Evolutionary conservation across 2,329 filamentous ascomycete genomes (phyloP), one percentile per base, ranked within the genome.

Genomic region (Chaetomiaceae sp.): DNA sequence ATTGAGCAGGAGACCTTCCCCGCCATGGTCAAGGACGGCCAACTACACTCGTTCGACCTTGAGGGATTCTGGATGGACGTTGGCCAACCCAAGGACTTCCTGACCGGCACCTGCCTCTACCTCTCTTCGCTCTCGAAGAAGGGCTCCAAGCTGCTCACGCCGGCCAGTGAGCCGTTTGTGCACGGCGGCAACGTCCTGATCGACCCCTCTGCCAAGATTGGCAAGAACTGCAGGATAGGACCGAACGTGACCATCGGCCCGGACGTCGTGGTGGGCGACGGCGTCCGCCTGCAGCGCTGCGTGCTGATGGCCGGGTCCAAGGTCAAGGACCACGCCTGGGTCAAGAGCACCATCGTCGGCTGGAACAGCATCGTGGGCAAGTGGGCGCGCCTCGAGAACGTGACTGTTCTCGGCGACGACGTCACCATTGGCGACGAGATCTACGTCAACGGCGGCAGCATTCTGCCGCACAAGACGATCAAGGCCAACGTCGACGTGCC

Each of bases 11-110:
- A 97, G 76, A 96, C 90, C 30, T 99, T 99, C 87, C 92, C 92
- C 41, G 83, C 89, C 62, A 93, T 97, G 70, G 87, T 87, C 72
- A 83, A 80, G 64, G 92, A 96, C 64, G 89, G 89, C 59, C 82
- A 92, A 71, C 77, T 97, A 57, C 92, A 97, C 79, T 96, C 89
- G 2, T 96, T 95, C 68, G 92, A 97, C 68, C 82, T 97, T 25
- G 90, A 96, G 61, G 90, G 92, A 62, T 97, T 95, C 82, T 97
- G 92, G 92, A 97, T 97, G 92, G 92, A 97, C 63, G 89, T 99
- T 58, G 92, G 92, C 63, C 92, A 99, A 74, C 92, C 92, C 62
- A 99, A 97, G 77, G 92, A 99, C 68, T 99, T 97, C 81, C 78
- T 99, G 50, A 89, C 87, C 19, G 92, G 92, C 57, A 97, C 93